Evolutionary conservation across 371 early-diverging fungal species (phyloP), one percentile per base, ranked within the genome.

Genomic region (Rhizopus arrhizus): DNA sequence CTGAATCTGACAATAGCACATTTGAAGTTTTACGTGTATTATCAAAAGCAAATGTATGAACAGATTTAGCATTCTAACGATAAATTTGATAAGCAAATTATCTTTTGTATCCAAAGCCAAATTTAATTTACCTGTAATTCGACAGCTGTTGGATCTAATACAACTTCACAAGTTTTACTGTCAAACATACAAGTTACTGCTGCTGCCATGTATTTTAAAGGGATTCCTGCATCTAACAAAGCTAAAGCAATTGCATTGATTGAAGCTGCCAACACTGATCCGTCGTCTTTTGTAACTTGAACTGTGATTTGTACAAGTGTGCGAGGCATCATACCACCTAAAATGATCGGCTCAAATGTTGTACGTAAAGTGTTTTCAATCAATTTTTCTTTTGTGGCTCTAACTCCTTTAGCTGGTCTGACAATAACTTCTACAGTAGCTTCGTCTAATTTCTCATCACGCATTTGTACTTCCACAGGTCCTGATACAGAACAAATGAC

Each of bases 221-320:
- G 92, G n/a, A 96, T 80, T 34, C 95, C 97, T 9, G 96, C 95
- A 69, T 96, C 94, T 53, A 97, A 58, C 29, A 97, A 81, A 0
- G 96, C 95, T 63, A 97, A 61, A 7, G 88, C 75, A 0, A 88
- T 84, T 0, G 95, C 95, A 66, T 96, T 96, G 38, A 95, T 83
- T 0, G 92, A 86, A 6, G 91, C 84, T 8, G 96, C 74, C 32
- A 91, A 69, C 28, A 91, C 90, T 42, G 87, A 83, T 52, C 97
- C 97, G 69, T 96, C 96, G 59, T 90, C 91, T 54, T 87, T 82
- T 63, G 87, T 75, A 9, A 91, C 83, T 65, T 96, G 96, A 33
- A 91, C 62, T 2, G 90, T 93, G 52, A 97, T 87, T 63, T 90
- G 90, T 10, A 96, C 80, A 38, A 84, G 64, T 4, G 96, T 95